Evolutionary conservation across 441 rosid genomes (phyloP).

Genomic region (Populus tomentosa): DNA sequence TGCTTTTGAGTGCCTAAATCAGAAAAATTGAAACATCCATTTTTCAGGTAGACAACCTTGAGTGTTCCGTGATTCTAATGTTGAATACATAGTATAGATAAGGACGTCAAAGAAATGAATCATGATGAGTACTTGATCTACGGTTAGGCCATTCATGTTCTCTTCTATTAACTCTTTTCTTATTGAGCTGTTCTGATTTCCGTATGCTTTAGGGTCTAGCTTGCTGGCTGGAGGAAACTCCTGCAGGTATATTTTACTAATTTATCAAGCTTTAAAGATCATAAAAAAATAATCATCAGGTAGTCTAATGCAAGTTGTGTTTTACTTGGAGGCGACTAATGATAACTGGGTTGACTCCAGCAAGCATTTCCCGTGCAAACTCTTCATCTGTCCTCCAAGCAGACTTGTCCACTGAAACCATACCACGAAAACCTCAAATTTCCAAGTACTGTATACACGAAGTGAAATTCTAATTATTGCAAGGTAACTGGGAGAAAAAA

Average conservation of each 20-base stretch:
- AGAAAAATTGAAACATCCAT: background rate
- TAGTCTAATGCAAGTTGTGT: background rate
- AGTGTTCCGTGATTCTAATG: background rate
- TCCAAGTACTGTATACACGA: background rate
- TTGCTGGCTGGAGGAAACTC: conserved; percentile 74
- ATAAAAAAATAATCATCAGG: background rate
- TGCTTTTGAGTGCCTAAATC: conserved; percentile 52
- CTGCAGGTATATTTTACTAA: conserved; percentile 29
- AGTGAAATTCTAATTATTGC: background rate
- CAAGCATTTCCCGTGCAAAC: conserved; percentile 52
- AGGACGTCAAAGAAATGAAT: background rate
- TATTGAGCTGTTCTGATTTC: conserved; percentile 64
- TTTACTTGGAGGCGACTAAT: conserved; percentile 41
- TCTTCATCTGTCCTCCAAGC: conserved; percentile 62
- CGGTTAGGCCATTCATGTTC: conserved; percentile 60
- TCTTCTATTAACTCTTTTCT: conserved; percentile 44
- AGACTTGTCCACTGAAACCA: conserved; percentile 32
- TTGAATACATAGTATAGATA: background rate
- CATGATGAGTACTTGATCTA: conserved; percentile 40
- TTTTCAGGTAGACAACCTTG: background rate
- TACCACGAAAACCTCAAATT: background rate
- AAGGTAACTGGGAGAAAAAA: background rate
- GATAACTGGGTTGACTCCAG: conserved; percentile 49
- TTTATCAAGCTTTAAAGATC: conserved; percentile 1
- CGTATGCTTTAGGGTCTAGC: conserved; percentile 46